These are phyloP conservation scores for Vanrija sp. DNA, from an alignment of 1,284 basidiomycete genomes.

Conservation along the genomic window DNA sequence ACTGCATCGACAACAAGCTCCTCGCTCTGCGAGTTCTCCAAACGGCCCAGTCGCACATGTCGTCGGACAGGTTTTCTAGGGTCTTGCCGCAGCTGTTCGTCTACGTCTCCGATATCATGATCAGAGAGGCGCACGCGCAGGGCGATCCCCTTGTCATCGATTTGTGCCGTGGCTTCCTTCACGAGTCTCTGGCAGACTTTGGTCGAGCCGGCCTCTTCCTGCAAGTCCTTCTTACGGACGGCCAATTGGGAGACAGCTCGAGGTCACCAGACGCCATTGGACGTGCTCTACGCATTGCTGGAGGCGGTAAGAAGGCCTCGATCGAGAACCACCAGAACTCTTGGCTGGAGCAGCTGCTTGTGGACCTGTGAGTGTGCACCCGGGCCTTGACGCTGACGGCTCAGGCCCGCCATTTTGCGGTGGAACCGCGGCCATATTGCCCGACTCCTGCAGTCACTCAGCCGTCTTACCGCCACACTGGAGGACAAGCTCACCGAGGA, in stretches of 20 bases:
- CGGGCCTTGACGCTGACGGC: not conserved
- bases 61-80: slow-evolving; percentile 24
- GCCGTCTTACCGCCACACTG: slow-evolving; percentile 13
- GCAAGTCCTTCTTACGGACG: slow-evolving; percentile 24
- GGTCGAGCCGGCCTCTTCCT: slow-evolving; percentile 33
- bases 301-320: not conserved
- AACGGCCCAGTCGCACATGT: slow-evolving; percentile 25
- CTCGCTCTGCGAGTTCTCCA: slow-evolving; percentile 33
- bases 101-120: slow-evolving; percentile 20
- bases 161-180: slow-evolving; percentile 7
- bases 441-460: slow-evolving; percentile 24
- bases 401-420: slow-evolving; percentile 29
- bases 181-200: slow-evolving; percentile 11
- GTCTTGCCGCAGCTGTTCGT: slow-evolving; percentile 28
- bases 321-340: slow-evolving; percentile 1
- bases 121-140: slow-evolving; percentile 9
- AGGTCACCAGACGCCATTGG: slow-evolving; percentile 1
- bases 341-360: slow-evolving; percentile 17
- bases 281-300: slow-evolving; percentile 6
- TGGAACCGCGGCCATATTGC: slow-evolving; percentile 21
- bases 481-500: slow-evolving; percentile 23
- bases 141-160: slow-evolving; percentile 11
- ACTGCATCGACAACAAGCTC: slow-evolving; percentile 23
- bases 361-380: slow-evolving; percentile 13
- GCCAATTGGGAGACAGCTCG: not conserved